A percentile compares a stretch with the other conserved stretches of the same genome.
These are phyloP conservation scores for Rhizopus stolonifer DNA, from an alignment of 371 early-diverging fungal genomes.

Conservation along the genomic window DNA sequence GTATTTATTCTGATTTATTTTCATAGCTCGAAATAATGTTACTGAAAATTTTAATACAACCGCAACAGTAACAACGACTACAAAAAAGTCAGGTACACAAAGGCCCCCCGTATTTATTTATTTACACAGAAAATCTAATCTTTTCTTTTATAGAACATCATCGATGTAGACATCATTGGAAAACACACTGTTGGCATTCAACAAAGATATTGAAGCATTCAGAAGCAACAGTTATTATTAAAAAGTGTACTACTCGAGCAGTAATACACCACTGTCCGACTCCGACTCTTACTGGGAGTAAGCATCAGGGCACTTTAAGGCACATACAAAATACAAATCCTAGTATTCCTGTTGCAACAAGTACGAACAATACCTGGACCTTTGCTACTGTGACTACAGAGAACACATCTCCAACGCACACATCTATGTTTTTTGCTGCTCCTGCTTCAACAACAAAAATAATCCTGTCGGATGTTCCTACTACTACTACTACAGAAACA, in stretches of 20 bases:
- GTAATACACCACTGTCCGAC: constrained; percentile 1
- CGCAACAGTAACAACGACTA: not conserved
- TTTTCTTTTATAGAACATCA: not conserved
- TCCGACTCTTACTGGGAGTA: not conserved
- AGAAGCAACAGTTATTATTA: constrained; percentile 1
- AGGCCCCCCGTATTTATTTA: not conserved
- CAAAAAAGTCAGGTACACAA: not conserved
- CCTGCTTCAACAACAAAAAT: too few species aligned
- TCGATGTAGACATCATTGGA: not conserved
- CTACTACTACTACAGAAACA: too few species aligned
- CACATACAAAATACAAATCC: not conserved
- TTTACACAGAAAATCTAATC: not conserved
- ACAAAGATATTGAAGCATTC: not conserved
- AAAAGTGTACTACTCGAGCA: not conserved
- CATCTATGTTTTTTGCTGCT: too few species aligned
- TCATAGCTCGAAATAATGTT: not conserved
- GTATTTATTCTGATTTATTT: not conserved
- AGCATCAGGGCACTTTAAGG: too few species aligned
- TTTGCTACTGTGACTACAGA: too few species aligned
- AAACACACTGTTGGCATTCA: not conserved
- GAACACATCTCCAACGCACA: not conserved
- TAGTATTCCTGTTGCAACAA: too few species aligned
- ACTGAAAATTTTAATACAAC: not conserved
- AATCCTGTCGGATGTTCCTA: too few species aligned
- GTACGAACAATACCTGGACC: too few species aligned